Evolutionary conservation across 495 filamentous ascomycete species (phyloP).

Genomic region (Aspergillus funiculosus): DNA sequence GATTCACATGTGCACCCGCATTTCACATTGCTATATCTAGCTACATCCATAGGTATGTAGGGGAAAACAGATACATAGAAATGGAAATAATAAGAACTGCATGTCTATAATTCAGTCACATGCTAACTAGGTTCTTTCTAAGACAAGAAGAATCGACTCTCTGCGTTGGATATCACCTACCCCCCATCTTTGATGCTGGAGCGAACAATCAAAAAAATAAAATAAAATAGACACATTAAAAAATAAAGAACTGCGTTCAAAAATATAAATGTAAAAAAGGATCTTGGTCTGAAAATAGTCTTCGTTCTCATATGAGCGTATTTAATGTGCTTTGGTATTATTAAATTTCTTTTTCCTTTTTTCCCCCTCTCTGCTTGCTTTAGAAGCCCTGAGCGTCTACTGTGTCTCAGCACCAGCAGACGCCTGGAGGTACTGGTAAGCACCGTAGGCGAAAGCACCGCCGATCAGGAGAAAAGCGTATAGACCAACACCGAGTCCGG

Average conservation of each 20-base stretch:
- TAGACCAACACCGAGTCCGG: slow-evolving; percentile 67
- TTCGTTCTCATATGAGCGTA: slow-evolving; percentile 12
- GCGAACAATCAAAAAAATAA: slow-evolving; percentile 6
- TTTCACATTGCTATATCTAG: too few species aligned
- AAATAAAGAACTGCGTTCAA: background rate
- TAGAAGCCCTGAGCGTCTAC: slow-evolving; percentile 8
- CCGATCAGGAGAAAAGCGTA: slow-evolving; percentile 81
- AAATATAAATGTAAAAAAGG: background rate
- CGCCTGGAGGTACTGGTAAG: slow-evolving; percentile 79
- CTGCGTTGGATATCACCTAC: slow-evolving; percentile 18
- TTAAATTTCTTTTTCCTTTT: slow-evolving; percentile 10
- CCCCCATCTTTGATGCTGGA: slow-evolving; percentile 13
- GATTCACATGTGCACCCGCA: too few species aligned
- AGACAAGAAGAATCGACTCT: slow-evolving; percentile 9
- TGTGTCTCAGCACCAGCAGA: slow-evolving; percentile 38
- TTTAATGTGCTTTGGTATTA: slow-evolving; percentile 6
- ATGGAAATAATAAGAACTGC: background rate
- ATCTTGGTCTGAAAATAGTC: slow-evolving; percentile 8
- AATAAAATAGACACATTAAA: slow-evolving; percentile 12
- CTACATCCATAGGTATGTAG: too few species aligned
- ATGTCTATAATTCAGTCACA: background rate
- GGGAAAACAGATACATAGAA: background rate
- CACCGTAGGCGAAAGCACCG: slow-evolving; percentile 68
- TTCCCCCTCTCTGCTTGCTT: slow-evolving; percentile 2
- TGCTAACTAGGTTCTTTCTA: background rate